A percentile compares a stretch with the other conserved stretches of the same genome.
These are phyloP conservation scores for Umbilicaria muhlenbergii DNA, from an alignment of 495 filamentous ascomycete species.

Conservation along the genomic window DNA sequence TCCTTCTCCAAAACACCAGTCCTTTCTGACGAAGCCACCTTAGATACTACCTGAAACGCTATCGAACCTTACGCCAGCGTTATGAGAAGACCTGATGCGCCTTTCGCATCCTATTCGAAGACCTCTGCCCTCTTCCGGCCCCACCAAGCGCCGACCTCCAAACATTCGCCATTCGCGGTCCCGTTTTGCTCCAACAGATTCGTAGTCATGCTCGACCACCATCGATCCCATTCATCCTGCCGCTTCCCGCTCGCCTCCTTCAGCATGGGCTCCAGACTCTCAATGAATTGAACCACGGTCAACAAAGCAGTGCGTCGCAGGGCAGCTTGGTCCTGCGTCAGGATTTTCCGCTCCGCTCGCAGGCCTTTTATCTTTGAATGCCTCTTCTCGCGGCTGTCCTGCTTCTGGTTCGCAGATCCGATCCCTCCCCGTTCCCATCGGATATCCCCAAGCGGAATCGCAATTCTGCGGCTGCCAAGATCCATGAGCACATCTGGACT, in stretches of 20 bases:
- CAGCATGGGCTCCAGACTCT: constrained; percentile 69
- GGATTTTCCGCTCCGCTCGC: constrained; percentile 18
- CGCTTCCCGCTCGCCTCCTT: constrained; percentile 72
- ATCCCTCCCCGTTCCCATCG: constrained; percentile 72
- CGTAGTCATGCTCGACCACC: constrained; percentile 75
- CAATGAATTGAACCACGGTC: constrained; percentile 75
- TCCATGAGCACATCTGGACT: constrained; percentile 58
- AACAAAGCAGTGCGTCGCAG: constrained; percentile 64
- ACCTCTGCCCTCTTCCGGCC: constrained; percentile 44
- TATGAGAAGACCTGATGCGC: constrained; percentile 40
- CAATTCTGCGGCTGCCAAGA: constrained; percentile 58
- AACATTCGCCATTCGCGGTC: constrained; percentile 69
- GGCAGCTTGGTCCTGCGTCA: constrained; percentile 59
- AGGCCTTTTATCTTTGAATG: not conserved
- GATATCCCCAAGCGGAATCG: constrained; percentile 72
- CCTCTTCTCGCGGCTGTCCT: constrained; percentile 6
- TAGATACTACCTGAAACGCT: constrained; percentile 92
- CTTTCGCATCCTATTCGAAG: not conserved
- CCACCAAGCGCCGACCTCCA: constrained; percentile 95
- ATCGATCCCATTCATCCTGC: constrained; percentile 82
- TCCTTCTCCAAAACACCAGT: constrained; percentile 3
- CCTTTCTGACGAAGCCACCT: constrained; percentile 7
- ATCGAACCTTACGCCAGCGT: constrained; percentile 71
- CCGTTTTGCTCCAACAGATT: constrained; percentile 68
- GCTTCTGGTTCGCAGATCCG: constrained; percentile 35